These are phyloP conservation scores for Aspergillus baeticus DNA, from an alignment of 495 filamentous ascomycete genomes.

Conservation along the genomic window DNA sequence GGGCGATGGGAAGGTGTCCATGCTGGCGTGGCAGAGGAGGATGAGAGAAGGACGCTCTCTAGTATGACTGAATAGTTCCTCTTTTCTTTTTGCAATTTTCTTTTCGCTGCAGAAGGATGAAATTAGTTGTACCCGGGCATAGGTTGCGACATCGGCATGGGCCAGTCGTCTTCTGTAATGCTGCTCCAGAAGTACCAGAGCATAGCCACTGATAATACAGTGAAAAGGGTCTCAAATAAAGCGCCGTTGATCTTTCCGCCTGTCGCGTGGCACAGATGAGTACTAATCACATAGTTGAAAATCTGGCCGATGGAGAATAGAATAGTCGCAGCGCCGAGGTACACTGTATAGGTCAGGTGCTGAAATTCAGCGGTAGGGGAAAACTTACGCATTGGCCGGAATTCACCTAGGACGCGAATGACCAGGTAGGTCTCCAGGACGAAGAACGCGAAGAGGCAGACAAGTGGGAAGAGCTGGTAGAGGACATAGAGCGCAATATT, in stretches of 20 bases:
- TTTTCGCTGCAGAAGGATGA: background rate
- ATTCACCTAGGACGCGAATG: slow-evolving; percentile 78
- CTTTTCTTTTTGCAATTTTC: slow-evolving; percentile 3
- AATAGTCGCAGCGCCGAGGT: slow-evolving; percentile 68
- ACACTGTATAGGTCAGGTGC: slow-evolving; percentile 49
- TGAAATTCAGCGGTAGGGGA: background rate
- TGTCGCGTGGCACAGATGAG: slow-evolving; percentile 81
- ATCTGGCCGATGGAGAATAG: slow-evolving; percentile 91
- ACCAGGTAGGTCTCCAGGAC: slow-evolving; percentile 80
- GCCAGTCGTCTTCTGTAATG: slow-evolving; percentile 99
- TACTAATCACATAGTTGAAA: slow-evolving; percentile 92
- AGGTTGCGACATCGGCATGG: slow-evolving; percentile 52
- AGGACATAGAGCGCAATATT: slow-evolving; percentile 89
- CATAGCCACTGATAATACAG: slow-evolving; percentile 72
- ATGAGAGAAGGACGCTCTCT: background rate
- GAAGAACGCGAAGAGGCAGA: slow-evolving; percentile 85
- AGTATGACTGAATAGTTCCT: background rate
- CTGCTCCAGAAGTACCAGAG: slow-evolving; percentile 97
- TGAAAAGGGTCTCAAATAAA: slow-evolving; percentile 92
- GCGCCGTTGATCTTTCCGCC: slow-evolving; percentile 86
- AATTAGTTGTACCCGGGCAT: slow-evolving; percentile 45
- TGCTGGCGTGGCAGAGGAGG: background rate
- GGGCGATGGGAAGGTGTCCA: background rate
- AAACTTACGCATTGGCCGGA: slow-evolving; percentile 75
- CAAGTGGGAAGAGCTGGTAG: slow-evolving; percentile 85